Evolutionary conservation across 1,284 basidiomycete species (phyloP), one percentile per base, ranked within the genome.

Genomic region (Trichosporon faecale): DNA sequence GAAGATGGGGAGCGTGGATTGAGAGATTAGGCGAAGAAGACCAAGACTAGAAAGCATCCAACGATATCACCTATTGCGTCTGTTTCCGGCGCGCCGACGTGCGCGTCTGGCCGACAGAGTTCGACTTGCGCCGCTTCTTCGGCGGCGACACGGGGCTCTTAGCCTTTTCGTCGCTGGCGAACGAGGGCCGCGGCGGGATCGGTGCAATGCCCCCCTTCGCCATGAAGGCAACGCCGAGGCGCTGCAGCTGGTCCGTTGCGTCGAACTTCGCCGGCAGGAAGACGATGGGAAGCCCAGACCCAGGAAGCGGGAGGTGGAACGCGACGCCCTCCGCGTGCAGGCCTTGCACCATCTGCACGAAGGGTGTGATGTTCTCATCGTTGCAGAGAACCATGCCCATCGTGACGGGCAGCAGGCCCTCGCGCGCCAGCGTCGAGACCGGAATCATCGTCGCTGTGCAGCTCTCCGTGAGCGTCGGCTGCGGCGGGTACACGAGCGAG

Each of bases 371-470:
- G 25, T 78, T 73, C 25, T 76, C 73, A 68, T 79, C 80, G 65
- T 81, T 80, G 66, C 80, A 81, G 31, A 82, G 69, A 9, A 82
- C 81, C 81, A 82, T 82, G n/a, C 80, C 81, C 80, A 81, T 81
- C 0, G 80, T 74, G 6, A 78, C 74, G 0, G 81, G 81, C 3
- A 80, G 74, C 37, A 79, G 75, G 2, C 81, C 81, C 60, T 82
- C 80, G 25, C 79, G 73, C 7, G 80, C 81, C 18, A 82, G 74
- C 23, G 80, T 79, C 7, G 81, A 77, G 14, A 82, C 81, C 16
- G 81, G 80, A 9, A 81, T 81, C 80, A 82, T 80, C 25, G 79
- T 75, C 29, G 76, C 75, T 1, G 79, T 80, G 68, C 65, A 77
- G 49, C 67, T 72, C 31, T 76, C 75, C n/a, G 68, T 68, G 44